Conservation (phyloP, 495 filamentous ascomycete species). For the Lasiosphaeria miniovina region DNA sequence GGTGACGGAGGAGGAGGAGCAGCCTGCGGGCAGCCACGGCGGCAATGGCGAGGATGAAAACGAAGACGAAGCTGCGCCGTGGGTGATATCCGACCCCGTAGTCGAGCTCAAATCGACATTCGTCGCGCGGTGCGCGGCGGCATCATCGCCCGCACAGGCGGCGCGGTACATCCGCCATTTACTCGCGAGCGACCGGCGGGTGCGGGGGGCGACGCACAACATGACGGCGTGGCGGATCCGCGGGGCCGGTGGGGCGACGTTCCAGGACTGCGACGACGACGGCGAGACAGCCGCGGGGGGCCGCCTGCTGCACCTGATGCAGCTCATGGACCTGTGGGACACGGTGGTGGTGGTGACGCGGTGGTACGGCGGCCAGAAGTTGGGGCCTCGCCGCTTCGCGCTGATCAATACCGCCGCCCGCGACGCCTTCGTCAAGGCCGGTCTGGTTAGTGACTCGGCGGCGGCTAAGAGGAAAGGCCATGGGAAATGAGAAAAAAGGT, state of each 20-base stretch:
- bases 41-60: background rate
- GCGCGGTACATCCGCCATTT: constrained; percentile 67
- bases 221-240: constrained; percentile 65
- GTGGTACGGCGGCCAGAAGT: constrained; percentile 88
- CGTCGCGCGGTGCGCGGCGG: constrained; percentile 67
- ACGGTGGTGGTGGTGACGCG: constrained; percentile 89
- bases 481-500: constrained; percentile 23
- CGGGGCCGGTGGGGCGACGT: constrained; percentile 51
- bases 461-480: constrained; percentile 55
- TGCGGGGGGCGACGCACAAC: constrained; percentile 85
- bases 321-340: constrained; percentile 92
- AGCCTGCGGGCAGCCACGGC: background rate
- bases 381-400: constrained; percentile 86
- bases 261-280: constrained; percentile 93
- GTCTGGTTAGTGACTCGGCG: constrained; percentile 54
- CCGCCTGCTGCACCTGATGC: constrained; percentile 81
- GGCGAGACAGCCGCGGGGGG: constrained; percentile 93
- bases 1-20: background rate
- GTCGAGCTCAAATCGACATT: constrained; percentile 88
- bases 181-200: constrained; percentile 73
- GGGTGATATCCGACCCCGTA: constrained; percentile 68
- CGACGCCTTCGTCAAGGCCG: constrained; percentile 80
- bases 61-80: constrained; percentile 49
- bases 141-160: constrained; percentile 66
- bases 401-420: constrained; percentile 83